phyloP scores from a whole-genome alignment of 495 filamentous ascomycete genomes.

The Neurospora discreta region DNA sequence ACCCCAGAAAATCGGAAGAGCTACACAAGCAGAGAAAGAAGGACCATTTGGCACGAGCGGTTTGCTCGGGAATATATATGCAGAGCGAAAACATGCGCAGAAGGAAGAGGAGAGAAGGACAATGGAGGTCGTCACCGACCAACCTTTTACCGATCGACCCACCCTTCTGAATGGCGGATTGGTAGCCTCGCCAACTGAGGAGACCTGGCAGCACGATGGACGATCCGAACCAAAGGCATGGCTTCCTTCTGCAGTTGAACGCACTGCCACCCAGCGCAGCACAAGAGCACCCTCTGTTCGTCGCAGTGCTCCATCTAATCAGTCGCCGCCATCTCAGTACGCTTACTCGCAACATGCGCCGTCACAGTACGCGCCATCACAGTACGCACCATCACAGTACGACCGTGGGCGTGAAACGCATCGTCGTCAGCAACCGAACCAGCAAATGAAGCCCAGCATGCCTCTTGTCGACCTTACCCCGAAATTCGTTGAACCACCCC shows the following conservation, averaged over 20 bases:
- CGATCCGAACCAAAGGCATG: slow-evolving; percentile 21
- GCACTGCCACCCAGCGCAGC: slow-evolving; percentile 25
- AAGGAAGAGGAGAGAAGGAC: slow-evolving; percentile 7
- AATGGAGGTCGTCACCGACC: slow-evolving; percentile 6
- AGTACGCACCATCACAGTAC: not conserved
- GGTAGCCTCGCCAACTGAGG: not conserved
- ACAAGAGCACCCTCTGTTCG: slow-evolving; percentile 6
- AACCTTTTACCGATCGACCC: slow-evolving; percentile 39
- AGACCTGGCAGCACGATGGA: not conserved
- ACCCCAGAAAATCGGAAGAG: slow-evolving; percentile 9
- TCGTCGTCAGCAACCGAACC: slow-evolving; percentile 14
- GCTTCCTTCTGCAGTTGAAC: slow-evolving; percentile 36
- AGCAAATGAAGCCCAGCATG: slow-evolving; percentile 30
- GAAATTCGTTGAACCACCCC: slow-evolving; percentile 61
- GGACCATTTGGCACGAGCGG: slow-evolving; percentile 26
- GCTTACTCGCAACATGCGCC: too few species aligned
- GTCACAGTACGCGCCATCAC: not conserved
- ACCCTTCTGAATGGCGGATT: slow-evolving; percentile 34
- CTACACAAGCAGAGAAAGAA: slow-evolving; percentile 1
- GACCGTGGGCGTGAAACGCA: not conserved
- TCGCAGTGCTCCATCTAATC: slow-evolving; percentile 9
- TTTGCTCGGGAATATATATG: slow-evolving; percentile 33
- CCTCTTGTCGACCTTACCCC: slow-evolving; percentile 68
- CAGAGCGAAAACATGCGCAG: slow-evolving; percentile 26
- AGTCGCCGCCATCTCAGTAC: not conserved